Percentiles rank a stretch among this genome's conserved stretches.
Conservation (phyloP, 2,329 filamentous ascomycete genomes). For the Fusarium sp. region DNA sequence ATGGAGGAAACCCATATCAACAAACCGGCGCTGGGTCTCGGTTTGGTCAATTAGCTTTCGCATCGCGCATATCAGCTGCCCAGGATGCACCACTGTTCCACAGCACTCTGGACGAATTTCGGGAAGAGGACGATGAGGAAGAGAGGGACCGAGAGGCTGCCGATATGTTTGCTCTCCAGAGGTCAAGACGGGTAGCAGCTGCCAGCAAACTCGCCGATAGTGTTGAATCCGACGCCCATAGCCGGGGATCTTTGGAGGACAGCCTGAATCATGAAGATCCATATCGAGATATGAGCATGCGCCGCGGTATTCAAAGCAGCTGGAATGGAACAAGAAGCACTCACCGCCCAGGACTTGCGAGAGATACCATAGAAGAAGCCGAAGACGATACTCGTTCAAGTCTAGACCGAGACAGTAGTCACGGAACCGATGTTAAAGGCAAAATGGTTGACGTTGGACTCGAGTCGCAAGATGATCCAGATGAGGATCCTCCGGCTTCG, state of each 20-base stretch:
- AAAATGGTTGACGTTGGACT: slow-evolving; percentile 91
- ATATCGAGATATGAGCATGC: slow-evolving; percentile 59
- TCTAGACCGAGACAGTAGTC: slow-evolving; percentile 46
- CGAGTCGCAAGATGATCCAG: slow-evolving; percentile 71
- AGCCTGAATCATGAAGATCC: slow-evolving; percentile 46
- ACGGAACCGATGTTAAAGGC: slow-evolving; percentile 57
- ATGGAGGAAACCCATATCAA: slow-evolving; percentile 81
- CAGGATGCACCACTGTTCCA: slow-evolving; percentile 94
- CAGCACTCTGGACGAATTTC: slow-evolving; percentile 88
- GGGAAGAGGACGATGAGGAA: slow-evolving; percentile 92
- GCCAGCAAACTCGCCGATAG: slow-evolving; percentile 86
- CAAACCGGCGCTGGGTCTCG: slow-evolving; percentile 78
- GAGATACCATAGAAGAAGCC: slow-evolving; percentile 54
- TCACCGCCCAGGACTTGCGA: slow-evolving; percentile 42
- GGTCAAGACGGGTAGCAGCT: slow-evolving; percentile 88
- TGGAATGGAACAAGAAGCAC: slow-evolving; percentile 67
- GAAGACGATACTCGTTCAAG: slow-evolving; percentile 54
- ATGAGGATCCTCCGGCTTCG: slow-evolving; percentile 68
- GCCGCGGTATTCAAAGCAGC: slow-evolving; percentile 70
- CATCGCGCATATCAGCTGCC: slow-evolving; percentile 75
- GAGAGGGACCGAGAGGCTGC: slow-evolving; percentile 91
- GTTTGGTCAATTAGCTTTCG: slow-evolving; percentile 78
- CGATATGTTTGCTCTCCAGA: slow-evolving; percentile 92
- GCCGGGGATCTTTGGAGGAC: slow-evolving; percentile 51
- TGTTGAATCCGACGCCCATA: slow-evolving; percentile 75